Base-by-base conservation (phyloP, 164 flowering plant genomes). In the Hamamelis virginiana region DNA sequence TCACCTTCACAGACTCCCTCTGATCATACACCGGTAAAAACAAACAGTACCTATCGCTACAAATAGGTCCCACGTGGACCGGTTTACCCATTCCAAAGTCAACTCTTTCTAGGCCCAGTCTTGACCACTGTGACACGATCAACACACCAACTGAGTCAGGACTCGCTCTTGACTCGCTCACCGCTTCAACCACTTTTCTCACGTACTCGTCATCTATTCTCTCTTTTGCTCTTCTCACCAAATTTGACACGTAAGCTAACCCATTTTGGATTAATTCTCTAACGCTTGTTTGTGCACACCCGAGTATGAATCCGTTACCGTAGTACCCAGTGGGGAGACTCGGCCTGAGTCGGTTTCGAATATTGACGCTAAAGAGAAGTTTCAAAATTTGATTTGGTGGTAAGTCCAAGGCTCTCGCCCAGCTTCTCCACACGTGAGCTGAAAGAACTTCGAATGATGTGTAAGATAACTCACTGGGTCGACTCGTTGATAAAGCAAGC, bases 41-140 rank as follows among this genome's bases (percentile, higher is more conserved):
- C 75, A 85, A 47, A 60, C 95, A 91, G 69, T 84, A 88, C 71
- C 79, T 75, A 26, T 87, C 94, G 22, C 79, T 53, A 45, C 80
- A 76, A 1, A 83, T 46, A 19, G 94, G 85, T 0, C 85, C 87
- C 65, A 91, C 87, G 3, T 84, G 82, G 6, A 78, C 78, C 0
- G 97, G 89, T 48, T 58, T 79, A 13, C 97, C 97, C 80, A 86
- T 59, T 27, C 97, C 94, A 60, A 89, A 81, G 81, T 89, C 93
- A 75, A 91, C 85, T 68, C 56, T 79, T 8, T 91, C 93, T 12
- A 91, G 61, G 0, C 95, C 97, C 50, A 91, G 67, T 69, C 84
- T 88, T 58, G 89, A 85, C 94, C 97, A 91, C 57, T 88, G 93
- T 1, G 94, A 80, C 69, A 91, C 14, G 8, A 89, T 82, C 75